Evolutionary conservation across 2,329 filamentous ascomycete genomes (phyloP), one percentile per base, ranked within the genome.

Genomic region (Cladobotryum mycophilum): DNA sequence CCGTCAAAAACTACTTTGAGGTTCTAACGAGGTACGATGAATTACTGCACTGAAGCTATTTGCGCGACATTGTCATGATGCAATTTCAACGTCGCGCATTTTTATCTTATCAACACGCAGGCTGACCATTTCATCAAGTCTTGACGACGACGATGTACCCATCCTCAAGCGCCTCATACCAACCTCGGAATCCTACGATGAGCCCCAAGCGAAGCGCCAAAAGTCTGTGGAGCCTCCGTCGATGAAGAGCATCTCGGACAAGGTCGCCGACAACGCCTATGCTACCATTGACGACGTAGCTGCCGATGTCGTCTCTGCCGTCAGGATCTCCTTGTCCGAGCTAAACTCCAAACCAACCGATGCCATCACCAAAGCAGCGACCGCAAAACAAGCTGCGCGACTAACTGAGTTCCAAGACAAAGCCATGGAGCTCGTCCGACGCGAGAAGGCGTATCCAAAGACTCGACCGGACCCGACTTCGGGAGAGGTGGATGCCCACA

Each of bases 211-310:
- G 47, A 86, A 86, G 65, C 76, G 82, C 41, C 78, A 81, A 58
- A 84, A 81, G 64, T 73, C 79, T 2, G 71, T 74, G 45, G 74
- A 76, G 42, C 64, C 63, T 3, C 60, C 64, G 34, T 60, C 68
- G 35, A 55, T 58, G n/a, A 59, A 58, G 15, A 76, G 73, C 54
- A 77, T 84, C 54, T 68, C 73, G 51, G 77, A 80, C 58, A 83
- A 81, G 68, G 70, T 79, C 46, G 64, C 67, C 20, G 68, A 70
- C 45, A 72, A 75, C 56, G 65, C 63, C 33, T 85, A 86, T 62
- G 73, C 74, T 22, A 76, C 79, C 55, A 68, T 90, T 41, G 84
- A 87, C 25, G 81, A 86, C 54, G 71, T 88, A 40, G 78, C 86
- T 14, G 66, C 74, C 47, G 82, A 85, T 54, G 64, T 85, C 40